Evolutionary conservation across 1,284 basidiomycete genomes (phyloP), one percentile per base, ranked within the genome.

Genomic region (Agroathelia rolfsii): DNA sequence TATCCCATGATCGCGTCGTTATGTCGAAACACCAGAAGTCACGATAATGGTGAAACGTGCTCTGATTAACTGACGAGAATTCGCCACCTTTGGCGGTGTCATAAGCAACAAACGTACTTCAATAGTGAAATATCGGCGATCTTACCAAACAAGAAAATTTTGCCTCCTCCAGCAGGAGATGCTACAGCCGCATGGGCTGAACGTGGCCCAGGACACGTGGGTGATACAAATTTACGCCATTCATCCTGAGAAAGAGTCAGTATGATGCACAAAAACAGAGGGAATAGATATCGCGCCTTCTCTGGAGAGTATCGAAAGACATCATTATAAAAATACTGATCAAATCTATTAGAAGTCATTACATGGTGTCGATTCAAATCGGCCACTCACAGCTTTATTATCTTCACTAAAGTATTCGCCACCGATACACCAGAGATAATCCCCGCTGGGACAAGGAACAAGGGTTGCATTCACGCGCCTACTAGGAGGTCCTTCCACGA

Each of bases 11-110:
- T 47, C 89, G 83, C 0, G 73, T 76, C 3, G 62, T 41, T 20
- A 87, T 71, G 42, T 86, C 80, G 44, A 88, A 87, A 28, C 68
- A 69, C 82, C 82, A 86, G 48, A 92, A 77, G 46, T 93, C 87
- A 25, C 85, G 74, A 50, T 92, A 95, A 49, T 94, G 89, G 44
- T 93, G 86, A 55, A 94, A 94, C 0, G 76, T 77, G 18, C 79
- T 90, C 53, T 94, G 89, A 40, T 86, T 72, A 4, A 87, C 58
- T 0, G 83, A 85, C 0, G 88, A 89, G 45, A 86, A 90, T 53
- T 90, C 86, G 8, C 87, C 86, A 14, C 82, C 79, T 80, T 38
- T 6, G n/a, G n/a, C n/a, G n/a, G n/a, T n/a, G n/a, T n/a, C n/a
- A n/a, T n/a, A n/a, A n/a, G n/a, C n/a, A 11, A 12, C 31, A 11